phyloP scores from a whole-genome alignment of 805 yeast genomes.

The Wickerhamiella brachini region DNA sequence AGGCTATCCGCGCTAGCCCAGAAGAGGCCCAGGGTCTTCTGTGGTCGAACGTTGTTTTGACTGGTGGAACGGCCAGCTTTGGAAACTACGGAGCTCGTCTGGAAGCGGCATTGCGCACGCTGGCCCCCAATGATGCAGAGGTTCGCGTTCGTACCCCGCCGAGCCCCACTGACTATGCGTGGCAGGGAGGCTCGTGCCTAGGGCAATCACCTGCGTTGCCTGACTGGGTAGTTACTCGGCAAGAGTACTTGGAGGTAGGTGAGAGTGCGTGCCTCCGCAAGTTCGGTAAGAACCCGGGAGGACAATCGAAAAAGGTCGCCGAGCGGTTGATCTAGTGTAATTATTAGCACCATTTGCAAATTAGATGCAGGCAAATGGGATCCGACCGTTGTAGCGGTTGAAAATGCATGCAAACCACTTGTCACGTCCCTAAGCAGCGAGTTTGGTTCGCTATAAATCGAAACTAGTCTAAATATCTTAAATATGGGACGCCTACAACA shows the following conservation, averaged over 20 bases:
- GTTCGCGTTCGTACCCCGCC: conserved; percentile 22
- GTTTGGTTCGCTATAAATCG: no score
- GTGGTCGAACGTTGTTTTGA: conserved; percentile 61
- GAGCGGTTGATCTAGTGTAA: background rate
- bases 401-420: no score
- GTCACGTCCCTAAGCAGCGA: no score
- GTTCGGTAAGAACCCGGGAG: conserved; percentile 26
- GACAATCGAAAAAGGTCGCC: background rate
- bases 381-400: no score
- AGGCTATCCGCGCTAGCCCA: conserved; percentile 56
- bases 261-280: conserved; percentile 40
- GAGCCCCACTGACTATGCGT: conserved; percentile 35
- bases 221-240: conserved; percentile 49
- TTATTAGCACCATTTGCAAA: no score
- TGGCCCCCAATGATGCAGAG: conserved; percentile 23
- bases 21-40: conserved; percentile 56
- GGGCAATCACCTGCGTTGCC: conserved; percentile 28
- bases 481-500: no score
- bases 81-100: conserved; percentile 56
- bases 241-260: conserved; percentile 83
- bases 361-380: no score
- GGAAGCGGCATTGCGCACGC: conserved; percentile 21
- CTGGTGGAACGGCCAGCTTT: conserved; percentile 71
- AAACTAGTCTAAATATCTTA: no score
- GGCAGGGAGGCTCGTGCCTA: conserved; percentile 43